Percentiles rank a stretch among this genome's conserved stretches.
Conservation (phyloP, 2,329 filamentous ascomycete genomes). For the Eutypa lata region DNA sequence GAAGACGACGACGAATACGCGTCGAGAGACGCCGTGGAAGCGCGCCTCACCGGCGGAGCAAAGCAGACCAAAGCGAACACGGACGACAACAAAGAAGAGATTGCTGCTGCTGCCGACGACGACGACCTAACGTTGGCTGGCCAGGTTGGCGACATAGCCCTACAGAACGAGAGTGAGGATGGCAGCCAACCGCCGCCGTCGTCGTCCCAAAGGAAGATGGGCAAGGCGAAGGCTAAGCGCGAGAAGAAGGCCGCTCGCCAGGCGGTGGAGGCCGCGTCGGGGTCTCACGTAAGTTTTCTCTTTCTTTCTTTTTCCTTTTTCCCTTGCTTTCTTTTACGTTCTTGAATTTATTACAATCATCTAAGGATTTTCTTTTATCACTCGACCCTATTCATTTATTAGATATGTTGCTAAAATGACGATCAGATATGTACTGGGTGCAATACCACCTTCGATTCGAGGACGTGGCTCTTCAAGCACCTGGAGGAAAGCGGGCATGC, state of each 20-base stretch:
- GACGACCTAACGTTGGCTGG: constrained; percentile 6
- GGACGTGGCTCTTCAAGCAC: constrained; percentile 71
- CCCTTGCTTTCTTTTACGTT: no score
- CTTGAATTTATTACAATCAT: no score
- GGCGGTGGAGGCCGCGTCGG: constrained; percentile 30
- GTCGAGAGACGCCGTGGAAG: constrained; percentile 40
- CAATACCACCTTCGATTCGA: constrained; percentile 51
- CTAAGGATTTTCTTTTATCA: no score
- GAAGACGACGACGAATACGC: constrained; percentile 41
- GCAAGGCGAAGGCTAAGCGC: constrained; percentile 50
- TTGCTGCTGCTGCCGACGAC: background rate
- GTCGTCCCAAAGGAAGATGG: constrained; percentile 37
- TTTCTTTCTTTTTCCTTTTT: background rate
- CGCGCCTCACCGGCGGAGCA: constrained; percentile 30
- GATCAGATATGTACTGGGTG: constrained; percentile 43
- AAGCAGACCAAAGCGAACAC: constrained; percentile 1
- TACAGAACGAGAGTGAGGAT: constrained; percentile 17
- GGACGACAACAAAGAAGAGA: constrained; percentile 3
- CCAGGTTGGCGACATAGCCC: constrained; percentile 22
- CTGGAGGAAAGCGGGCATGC: constrained; percentile 66
- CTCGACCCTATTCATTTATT: no score
- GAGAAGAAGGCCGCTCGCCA: constrained; percentile 45
- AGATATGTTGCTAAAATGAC: no score
- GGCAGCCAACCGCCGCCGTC: background rate
- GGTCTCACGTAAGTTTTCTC: constrained; percentile 31